Conservation (phyloP, 768 basidiomycete genomes). For the Russula compacta region DNA sequence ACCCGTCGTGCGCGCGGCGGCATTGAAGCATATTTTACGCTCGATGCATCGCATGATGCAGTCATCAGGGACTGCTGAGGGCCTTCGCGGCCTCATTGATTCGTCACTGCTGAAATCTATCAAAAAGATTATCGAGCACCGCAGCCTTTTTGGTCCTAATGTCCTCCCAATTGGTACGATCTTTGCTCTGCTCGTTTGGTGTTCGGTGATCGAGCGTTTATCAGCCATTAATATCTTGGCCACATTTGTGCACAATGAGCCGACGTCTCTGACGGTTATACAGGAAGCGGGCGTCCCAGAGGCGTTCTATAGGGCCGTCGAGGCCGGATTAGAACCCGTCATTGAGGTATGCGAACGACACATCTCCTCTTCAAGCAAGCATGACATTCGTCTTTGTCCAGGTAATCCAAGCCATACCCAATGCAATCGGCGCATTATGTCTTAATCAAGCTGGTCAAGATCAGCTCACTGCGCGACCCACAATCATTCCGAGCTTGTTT, state of each 20-base stretch:
- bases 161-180: constrained; percentile 74
- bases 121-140: constrained; percentile 79
- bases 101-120: constrained; percentile 74
- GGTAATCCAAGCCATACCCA: constrained; percentile 89
- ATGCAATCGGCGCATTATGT: constrained; percentile 93
- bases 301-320: constrained; percentile 78
- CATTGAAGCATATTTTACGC: constrained; percentile 85
- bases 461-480: constrained; percentile 65
- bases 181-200: not conserved
- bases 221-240: constrained; percentile 91
- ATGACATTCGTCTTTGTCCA: constrained; percentile 25
- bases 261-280: constrained; percentile 84
- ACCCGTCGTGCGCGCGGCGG: constrained; percentile 62
- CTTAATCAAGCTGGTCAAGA: constrained; percentile 85
- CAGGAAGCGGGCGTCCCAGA: constrained; percentile 90
- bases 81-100: constrained; percentile 89
- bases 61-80: constrained; percentile 87
- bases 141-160: constrained; percentile 77
- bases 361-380: not conserved
- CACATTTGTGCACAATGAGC: constrained; percentile 97
- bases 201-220: constrained; percentile 15
- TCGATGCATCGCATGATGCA: constrained; percentile 98
- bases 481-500: constrained; percentile 79
- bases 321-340: constrained; percentile 74
- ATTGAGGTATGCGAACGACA: constrained; percentile 55